These are phyloP conservation scores for Globisporangium nagaii DNA, from an alignment of 352 stramenopile species.

Conservation along the genomic window DNA sequence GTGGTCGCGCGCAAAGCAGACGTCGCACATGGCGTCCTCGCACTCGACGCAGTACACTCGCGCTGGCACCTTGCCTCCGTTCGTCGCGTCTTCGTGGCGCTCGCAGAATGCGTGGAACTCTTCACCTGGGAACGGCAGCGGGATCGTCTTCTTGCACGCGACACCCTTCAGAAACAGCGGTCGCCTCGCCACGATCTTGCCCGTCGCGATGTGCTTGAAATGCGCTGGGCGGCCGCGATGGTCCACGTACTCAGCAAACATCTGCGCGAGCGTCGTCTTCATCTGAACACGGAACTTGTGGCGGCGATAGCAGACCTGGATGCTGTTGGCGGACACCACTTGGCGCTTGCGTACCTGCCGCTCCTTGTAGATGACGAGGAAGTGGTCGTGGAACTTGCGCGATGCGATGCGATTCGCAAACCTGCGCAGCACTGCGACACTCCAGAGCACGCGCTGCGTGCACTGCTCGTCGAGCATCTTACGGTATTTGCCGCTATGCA, in stretches of 20 bases:
- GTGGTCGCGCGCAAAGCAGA: slow-evolving; percentile 64
- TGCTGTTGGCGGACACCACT: slow-evolving; percentile 21
- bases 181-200: slow-evolving; percentile 25
- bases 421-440: slow-evolving; percentile 28
- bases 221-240: slow-evolving; percentile 29
- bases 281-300: slow-evolving; percentile 44
- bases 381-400: slow-evolving; percentile 37
- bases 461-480: slow-evolving; percentile 33
- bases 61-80: slow-evolving; percentile 17
- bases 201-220: slow-evolving; percentile 38
- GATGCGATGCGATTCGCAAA: slow-evolving; percentile 35
- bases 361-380: slow-evolving; percentile 33
- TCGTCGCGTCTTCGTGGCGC: slow-evolving; percentile 40
- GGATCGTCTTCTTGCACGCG: slow-evolving; percentile 37
- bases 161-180: slow-evolving; percentile 57
- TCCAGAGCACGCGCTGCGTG: slow-evolving; percentile 42
- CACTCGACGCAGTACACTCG: slow-evolving; percentile 65
- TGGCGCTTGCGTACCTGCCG: slow-evolving; percentile 23
- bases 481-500: slow-evolving; percentile 55
- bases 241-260: slow-evolving; percentile 65
- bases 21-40: slow-evolving; percentile 58
- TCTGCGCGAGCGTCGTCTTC: slow-evolving; percentile 32
- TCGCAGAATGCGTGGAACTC: slow-evolving; percentile 63
- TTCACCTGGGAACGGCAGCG: slow-evolving; percentile 61
- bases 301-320: slow-evolving; percentile 41